Evolutionary conservation across 192 early-diverging fungal species (phyloP), one percentile per base, ranked within the genome.

Genomic region (Coemansia sp.): DNA sequence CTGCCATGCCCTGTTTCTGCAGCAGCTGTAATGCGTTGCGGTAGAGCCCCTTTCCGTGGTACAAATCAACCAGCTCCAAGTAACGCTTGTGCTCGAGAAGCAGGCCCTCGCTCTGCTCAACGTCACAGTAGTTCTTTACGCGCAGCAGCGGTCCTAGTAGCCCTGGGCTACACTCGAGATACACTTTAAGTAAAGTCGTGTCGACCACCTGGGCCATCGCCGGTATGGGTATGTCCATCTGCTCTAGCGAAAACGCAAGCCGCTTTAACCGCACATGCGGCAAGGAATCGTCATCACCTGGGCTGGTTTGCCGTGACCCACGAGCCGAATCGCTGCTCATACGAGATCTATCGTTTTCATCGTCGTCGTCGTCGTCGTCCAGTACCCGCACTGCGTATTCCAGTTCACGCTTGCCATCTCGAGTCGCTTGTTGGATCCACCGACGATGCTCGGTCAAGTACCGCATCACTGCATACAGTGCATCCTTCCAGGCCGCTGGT

Each of bases 81-180:
- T 89, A 89, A 79, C 93, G 94, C 83, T 88, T 85, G 60, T 86
- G 83, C 32, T 90, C 85, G 29, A 89, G 72, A 65, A 99, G 80
- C 15, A 97, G 78, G 32, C 68, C 83, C 69, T 96, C 95, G 50
- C 87, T 87, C 53, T 91, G 87, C 63, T 92, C 85, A 2, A 96
- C 83, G 67, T 95, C 90, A 70, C 95, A 97, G 41, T 73, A 38
- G 73, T 90, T 87, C 66, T 96, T 97, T 0, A 97, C 92, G 23
- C 95, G 86, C 50, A 99, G 75, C n/a, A 99, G 83, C 0, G 94
- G 90, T 3, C 97, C 94, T 2, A 97, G 87, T 17, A 99, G 84
- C 3, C 88, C 82, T 35, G 92, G 90, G 48, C 94, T 94, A 27
- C 88, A 89, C 57, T 87, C 81, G 78, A 97, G 83, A 65, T 97